Conservation (phyloP, 1,284 basidiomycete genomes). For the Leccinum laetum region DNA sequence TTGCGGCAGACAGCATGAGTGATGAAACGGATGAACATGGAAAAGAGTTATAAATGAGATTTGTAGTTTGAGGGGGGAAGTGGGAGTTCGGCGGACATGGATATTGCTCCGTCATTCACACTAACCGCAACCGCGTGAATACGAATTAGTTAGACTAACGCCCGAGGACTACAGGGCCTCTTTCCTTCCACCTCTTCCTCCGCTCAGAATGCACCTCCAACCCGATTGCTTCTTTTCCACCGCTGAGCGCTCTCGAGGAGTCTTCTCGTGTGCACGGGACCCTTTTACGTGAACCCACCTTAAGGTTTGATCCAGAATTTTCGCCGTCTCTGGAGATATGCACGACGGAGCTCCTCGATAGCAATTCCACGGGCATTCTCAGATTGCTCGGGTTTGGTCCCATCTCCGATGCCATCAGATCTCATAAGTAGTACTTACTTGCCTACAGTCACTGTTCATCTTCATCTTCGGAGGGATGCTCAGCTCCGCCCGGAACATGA, state of each 20-base stretch:
- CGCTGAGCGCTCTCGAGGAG: not conserved
- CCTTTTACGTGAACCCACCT: constrained; percentile 19
- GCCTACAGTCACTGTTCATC: not conserved
- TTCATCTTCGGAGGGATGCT: not conserved
- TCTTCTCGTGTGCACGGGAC: constrained; percentile 3
- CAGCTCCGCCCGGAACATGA: constrained; percentile 1
- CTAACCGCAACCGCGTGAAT: constrained; percentile 31
- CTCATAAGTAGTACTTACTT: not conserved
- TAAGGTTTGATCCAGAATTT: constrained; percentile 17
- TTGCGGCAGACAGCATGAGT: constrained; percentile 21
- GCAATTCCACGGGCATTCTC: constrained; percentile 9
- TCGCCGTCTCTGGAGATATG: constrained; percentile 2
- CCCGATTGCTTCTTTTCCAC: constrained; percentile 12
- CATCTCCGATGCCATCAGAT: constrained; percentile 25
- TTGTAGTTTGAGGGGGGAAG: constrained; percentile 14
- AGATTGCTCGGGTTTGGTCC: constrained; percentile 9
- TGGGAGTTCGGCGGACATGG: constrained; percentile 34
- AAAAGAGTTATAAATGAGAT: constrained; percentile 28
- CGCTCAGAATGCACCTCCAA: constrained; percentile 4
- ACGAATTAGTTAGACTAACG: constrained; percentile 6
- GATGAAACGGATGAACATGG: constrained; percentile 8
- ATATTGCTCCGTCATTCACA: constrained; percentile 31
- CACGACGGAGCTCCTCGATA: constrained; percentile 6
- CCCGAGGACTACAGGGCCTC: constrained; percentile 22
- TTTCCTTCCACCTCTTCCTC: not conserved